Base-by-base conservation (phyloP, 1,139 yeast species). In the Geotrichum europaeum region DNA sequence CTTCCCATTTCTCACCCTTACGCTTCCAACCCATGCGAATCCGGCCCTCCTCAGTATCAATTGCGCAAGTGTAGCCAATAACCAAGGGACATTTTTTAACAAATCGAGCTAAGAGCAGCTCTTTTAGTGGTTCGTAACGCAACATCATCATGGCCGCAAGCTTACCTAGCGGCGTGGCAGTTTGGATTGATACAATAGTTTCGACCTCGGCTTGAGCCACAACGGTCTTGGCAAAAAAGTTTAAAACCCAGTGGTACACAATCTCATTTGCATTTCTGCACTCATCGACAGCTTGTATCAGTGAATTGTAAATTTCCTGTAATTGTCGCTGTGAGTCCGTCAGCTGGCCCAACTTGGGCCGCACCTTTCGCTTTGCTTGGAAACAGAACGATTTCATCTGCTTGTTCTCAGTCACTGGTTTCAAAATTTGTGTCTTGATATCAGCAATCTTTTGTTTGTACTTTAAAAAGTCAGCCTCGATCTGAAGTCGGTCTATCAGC, bases 171-270 rank as follows among this genome's bases (percentile, higher is more conserved):
- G 99, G 96, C 18, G 87, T 70, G 0, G 97, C 90, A 0, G 94
- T 84, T 55, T 84, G 82, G 1, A 96, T 85, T 63, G 87, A 83
- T 0, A 89, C 96, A 5, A 88, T 81, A 13, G 90, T 92, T 73
- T 94, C 99, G 0, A 96, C 84, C 73, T 91, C 98, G 1, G 97
- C 96, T 74, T 95, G 99, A 50, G 88, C 84, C 1, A 94, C 89
- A 1, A 91, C 76, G 1, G 95, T 88, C 70, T 94, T 94, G 9
- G 97, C 87, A 47, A 87, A 81, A 68, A 86, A 87, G 70, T 94
- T 94, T 47, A 91, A 75, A 15, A 87, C 79, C 91, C 96, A 92
- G 50, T 80, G 74, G 68, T 77, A 86, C 0, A 85, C 87, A 18
- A 86, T 70, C 1, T 79, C 79, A 61, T 80, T 73, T 0, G 65